Base-by-base conservation (phyloP, 768 basidiomycete genomes). In the Pleurotus ostreatus region DNA sequence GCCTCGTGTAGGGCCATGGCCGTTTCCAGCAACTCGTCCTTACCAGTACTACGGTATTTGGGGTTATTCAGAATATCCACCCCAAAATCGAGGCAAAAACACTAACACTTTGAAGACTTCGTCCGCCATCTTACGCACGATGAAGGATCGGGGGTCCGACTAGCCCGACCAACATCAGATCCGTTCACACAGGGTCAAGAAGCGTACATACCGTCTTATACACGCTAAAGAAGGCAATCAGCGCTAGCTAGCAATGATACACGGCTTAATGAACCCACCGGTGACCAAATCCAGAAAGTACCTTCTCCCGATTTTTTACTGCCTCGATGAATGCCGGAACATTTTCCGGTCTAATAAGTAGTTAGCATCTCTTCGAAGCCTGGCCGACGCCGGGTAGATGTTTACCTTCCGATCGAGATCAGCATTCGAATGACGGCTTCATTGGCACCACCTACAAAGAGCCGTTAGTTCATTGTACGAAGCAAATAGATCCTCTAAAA, bases 341-440 rank as follows among this genome's bases (percentile, higher is more conserved):
- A 63, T 94, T 92, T 65, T 85, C 83, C 8, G 92, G 90, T 57
- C 88, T 89, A 26, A 37, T 30, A n/a, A 49, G 34, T 15, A 39
- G 45, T 45, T 46, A 44, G 5, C 20, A 44, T 45, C 22, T 18
- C 12, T 34, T 23, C 38, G 37, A 2, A 20, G 8, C 7, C 16
- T 15, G 26, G 18, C 13, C 20, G 3, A 38, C 34, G 16, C 5
- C 23, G n/a, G 34, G 12, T 7, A 38, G 22, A 5, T 18, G 68
- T 83, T 64, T 63, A 89, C 83, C 83, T 84, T 63, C 92, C 93
- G 59, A 96, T 94, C 1, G 89, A 85, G 43, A 92, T 79, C 41
- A 96, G 75, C 94, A 96, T 96, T 12, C 94, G 85, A 65, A 96
- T 93, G 59, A 96, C 94, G 4, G 94, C 92, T 69, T 96, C 93